Evolutionary conservation across 2,329 filamentous ascomycete genomes (phyloP).

Genomic region (Talaromyces marneffei): DNA sequence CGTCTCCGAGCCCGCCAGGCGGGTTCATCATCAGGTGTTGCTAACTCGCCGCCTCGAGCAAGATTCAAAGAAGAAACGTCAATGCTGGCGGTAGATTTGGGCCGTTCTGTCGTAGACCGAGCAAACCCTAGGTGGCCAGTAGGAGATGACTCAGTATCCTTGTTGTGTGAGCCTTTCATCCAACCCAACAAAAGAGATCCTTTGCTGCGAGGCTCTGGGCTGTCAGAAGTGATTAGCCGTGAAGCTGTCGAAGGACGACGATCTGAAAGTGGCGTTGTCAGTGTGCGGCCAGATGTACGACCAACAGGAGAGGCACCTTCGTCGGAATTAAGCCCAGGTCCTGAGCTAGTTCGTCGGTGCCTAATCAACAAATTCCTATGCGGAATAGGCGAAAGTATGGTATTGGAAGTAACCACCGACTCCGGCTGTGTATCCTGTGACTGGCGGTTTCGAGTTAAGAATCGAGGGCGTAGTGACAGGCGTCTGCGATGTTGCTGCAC

Average conservation of each 20-base stretch:
- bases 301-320: neutral
- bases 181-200: conserved; percentile 37
- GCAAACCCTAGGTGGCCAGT: neutral
- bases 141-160: conserved; percentile 5
- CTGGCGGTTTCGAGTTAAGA: conserved; percentile 27
- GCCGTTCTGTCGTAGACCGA: conserved; percentile 10
- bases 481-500: conserved; percentile 26
- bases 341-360: conserved; percentile 12
- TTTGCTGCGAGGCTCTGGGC: conserved; percentile 32
- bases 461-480: conserved; percentile 32
- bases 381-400: conserved; percentile 1
- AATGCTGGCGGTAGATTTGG: conserved; percentile 9
- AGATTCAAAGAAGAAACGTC: conserved; percentile 2
- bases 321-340: conserved; percentile 5
- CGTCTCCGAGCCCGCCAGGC: conserved; percentile 15
- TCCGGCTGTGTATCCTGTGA: neutral
- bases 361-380: conserved; percentile 6
- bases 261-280: conserved; percentile 28
- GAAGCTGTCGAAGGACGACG: conserved; percentile 17
- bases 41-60: neutral
- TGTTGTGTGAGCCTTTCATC: conserved; percentile 30
- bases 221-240: conserved; percentile 25
- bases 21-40: conserved; percentile 9
- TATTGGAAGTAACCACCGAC: neutral
- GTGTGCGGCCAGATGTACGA: conserved; percentile 3